phyloP scores from a whole-genome alignment of 345 rosid genomes.

The Syzygium aqueum region DNA sequence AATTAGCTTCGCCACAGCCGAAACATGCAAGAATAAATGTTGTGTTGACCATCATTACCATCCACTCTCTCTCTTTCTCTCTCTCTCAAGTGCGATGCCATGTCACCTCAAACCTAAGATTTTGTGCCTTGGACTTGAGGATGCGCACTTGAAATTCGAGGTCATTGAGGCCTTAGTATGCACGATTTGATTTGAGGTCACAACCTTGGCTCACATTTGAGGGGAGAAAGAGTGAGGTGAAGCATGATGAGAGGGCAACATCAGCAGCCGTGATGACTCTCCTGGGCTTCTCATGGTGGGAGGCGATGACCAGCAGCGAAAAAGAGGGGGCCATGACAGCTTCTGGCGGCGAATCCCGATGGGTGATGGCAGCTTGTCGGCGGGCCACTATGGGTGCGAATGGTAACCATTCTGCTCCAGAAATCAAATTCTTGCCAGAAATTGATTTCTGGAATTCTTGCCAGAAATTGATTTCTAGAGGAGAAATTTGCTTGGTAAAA shows the following conservation, averaged over 20 bases:
- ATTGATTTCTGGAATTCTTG: too few relatives aligned
- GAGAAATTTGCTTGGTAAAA: too few relatives aligned
- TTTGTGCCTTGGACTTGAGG: rapidly evolving
- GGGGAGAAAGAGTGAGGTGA: not conserved
- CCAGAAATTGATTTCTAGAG: too few relatives aligned
- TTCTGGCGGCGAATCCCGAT: not conserved
- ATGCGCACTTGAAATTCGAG: not conserved
- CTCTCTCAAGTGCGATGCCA: not conserved
- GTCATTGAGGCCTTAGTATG: rapidly evolving
- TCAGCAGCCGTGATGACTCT: too few relatives aligned
- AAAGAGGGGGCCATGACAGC: rapidly evolving
- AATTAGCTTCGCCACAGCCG: rapidly evolving
- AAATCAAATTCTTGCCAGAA: too few relatives aligned
- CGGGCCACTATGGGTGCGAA: not conserved
- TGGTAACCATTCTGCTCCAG: too few relatives aligned
- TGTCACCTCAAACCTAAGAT: not conserved
- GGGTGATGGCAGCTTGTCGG: not conserved
- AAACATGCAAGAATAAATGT: not conserved
- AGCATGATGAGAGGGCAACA: rapidly evolving
- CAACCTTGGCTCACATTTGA: not conserved
- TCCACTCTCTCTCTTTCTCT: not conserved
- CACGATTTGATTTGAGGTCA: not conserved
- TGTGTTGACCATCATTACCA: rapidly evolving
- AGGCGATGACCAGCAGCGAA: not conserved
- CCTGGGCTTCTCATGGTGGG: not conserved